Conservation (phyloP, 257 asterid genomes). For the Primulina tabacum region DNA sequence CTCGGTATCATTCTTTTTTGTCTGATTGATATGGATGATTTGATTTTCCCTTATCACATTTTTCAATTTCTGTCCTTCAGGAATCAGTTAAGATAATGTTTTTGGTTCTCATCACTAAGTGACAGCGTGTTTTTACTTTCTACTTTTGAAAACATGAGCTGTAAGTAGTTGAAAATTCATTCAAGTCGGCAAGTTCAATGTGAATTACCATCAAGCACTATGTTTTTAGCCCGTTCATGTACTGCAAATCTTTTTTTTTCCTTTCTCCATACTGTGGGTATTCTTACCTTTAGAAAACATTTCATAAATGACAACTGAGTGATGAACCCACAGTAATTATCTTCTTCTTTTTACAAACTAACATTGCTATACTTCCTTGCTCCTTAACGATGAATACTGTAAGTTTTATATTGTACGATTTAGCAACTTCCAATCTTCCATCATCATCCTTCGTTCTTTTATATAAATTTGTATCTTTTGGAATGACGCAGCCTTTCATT, state of each 20-base stretch:
- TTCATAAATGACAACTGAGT: neutral
- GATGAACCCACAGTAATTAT: neutral
- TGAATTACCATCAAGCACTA: neutral
- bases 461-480: neutral
- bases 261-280: neutral
- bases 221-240: neutral
- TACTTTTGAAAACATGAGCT: neutral
- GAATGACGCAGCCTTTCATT: neutral
- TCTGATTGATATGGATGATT: neutral
- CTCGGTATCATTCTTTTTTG: neutral
- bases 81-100: neutral
- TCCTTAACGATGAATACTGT: neutral
- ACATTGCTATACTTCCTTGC: neutral
- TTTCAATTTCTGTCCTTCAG: neutral
- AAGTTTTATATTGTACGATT: neutral
- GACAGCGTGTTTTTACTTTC: neutral
- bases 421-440: neutral
- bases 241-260: neutral
- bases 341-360: no score
- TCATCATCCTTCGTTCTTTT: neutral
- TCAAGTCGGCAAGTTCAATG: neutral
- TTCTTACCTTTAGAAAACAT: neutral
- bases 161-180: neutral
- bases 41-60: neutral
- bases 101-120: no score